Base-by-base conservation (phyloP, 768 basidiomycete genomes). In the Phaffia australis region DNA sequence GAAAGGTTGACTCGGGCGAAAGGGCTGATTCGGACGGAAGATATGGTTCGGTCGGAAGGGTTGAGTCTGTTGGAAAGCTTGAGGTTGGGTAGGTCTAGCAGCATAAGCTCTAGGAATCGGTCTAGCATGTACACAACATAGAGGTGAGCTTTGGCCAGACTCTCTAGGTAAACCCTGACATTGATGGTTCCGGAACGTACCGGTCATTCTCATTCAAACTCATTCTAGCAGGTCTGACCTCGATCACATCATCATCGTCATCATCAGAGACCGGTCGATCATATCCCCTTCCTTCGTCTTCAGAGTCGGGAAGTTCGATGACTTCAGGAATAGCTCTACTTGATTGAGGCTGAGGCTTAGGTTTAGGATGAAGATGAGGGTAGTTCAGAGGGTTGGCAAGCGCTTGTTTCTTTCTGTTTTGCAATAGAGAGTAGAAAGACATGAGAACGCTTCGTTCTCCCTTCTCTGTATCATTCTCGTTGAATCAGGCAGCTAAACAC, bases 401-500 rank as follows among this genome's bases (percentile, higher is more conserved):
- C 50, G 57, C 46, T 48, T 64, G 54, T 25, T 64, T 64, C 63
- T 64, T 64, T 3, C 63, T 64, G 62, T 42, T 42, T 42, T n/a
- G n/a, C n/a, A n/a, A n/a, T n/a, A n/a, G n/a, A n/a, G n/a, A n/a
- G n/a, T n/a, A n/a, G n/a, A n/a, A n/a, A n/a, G n/a, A n/a, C n/a
- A n/a, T n/a, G n/a, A n/a, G n/a, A n/a, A n/a, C n/a, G n/a, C n/a
- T n/a, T n/a, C n/a, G n/a, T n/a, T n/a, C n/a, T n/a, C n/a, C n/a
- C n/a, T n/a, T n/a, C n/a, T n/a, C n/a, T n/a, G n/a, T n/a, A n/a
- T n/a, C n/a, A n/a, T n/a, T n/a, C n/a, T n/a, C 35, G 6, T 42
- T 11, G 35, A 42, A 42, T 11, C 11, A 5, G 11, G 11, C 4
- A 42, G 35, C 35, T 42, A 42, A 5, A 42, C 11, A 11, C 35